Percentiles rank a stretch among this genome's conserved stretches.
These are phyloP conservation scores for Coemansia interrupta DNA, from an alignment of 192 early-diverging fungal species.

Conservation along the genomic window DNA sequence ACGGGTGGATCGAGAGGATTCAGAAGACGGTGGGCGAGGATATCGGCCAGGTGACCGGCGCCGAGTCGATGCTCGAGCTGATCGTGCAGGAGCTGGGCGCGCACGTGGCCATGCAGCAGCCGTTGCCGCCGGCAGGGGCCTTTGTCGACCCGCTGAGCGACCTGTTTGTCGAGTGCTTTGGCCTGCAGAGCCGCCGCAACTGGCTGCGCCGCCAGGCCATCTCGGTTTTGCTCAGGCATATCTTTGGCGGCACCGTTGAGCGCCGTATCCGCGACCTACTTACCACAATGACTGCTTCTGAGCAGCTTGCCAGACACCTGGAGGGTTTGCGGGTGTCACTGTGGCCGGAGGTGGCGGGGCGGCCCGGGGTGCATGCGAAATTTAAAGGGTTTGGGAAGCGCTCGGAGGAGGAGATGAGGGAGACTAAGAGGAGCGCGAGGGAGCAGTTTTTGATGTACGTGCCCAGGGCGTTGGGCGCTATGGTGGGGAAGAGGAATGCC, in stretches of 20 bases:
- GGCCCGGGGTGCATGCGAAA: background rate
- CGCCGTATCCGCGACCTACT: conserved; percentile 55
- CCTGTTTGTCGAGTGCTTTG: conserved; percentile 88
- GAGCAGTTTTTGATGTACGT: conserved; percentile 59
- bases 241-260: conserved; percentile 85
- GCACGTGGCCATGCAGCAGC: conserved; percentile 56
- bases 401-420: conserved; percentile 42
- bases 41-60: conserved; percentile 66
- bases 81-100: conserved; percentile 67
- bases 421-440: conserved; percentile 51
- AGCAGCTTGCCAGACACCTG: conserved; percentile 21
- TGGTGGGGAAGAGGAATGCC: conserved; percentile 84
- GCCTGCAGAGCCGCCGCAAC: conserved; percentile 81
- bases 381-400: conserved; percentile 15
- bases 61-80: conserved; percentile 66
- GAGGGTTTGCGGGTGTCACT: conserved; percentile 30
- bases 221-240: conserved; percentile 77
- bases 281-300: conserved; percentile 23
- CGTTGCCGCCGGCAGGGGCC: conserved; percentile 24
- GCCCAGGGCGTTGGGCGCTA: conserved; percentile 66
- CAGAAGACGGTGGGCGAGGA: conserved; percentile 72
- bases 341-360: conserved; percentile 30
- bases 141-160: conserved; percentile 76
- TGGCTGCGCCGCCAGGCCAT: conserved; percentile 87
- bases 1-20: conserved; percentile 57